A percentile compares a stretch with the other conserved stretches of the same genome.
phyloP scores from a whole-genome alignment of 305 asterid genomes.

The Fraxinus floribunda region DNA sequence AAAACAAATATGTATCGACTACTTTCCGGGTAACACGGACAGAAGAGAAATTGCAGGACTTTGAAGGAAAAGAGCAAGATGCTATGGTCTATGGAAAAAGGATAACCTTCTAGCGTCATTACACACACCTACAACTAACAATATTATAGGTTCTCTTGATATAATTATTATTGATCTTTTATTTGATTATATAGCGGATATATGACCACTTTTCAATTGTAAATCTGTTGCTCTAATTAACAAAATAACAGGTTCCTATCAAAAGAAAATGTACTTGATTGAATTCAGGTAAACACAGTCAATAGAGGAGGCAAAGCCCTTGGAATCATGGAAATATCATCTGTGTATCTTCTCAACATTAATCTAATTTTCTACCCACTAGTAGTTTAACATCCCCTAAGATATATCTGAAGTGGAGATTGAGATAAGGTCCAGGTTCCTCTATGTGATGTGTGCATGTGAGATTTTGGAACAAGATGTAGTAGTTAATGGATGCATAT shows the following conservation, averaged over 20 bases:
- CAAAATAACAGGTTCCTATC: background rate
- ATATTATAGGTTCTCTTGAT: background rate
- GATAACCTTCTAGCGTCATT: background rate
- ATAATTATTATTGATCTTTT: background rate
- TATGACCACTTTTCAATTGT: background rate
- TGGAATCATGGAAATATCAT: background rate
- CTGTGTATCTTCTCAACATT: background rate
- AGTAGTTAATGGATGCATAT: constrained; percentile 1
- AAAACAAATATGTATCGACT: background rate
- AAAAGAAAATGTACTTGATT: background rate
- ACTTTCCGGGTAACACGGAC: background rate
- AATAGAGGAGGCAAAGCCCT: background rate
- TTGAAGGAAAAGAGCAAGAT: background rate
- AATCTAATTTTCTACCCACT: background rate
- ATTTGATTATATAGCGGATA: background rate
- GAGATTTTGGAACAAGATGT: constrained; percentile 17
- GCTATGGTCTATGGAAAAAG: background rate
- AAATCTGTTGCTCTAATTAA: background rate
- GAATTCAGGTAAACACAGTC: background rate
- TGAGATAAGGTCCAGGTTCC: constrained; percentile 1
- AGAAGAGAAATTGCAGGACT: background rate
- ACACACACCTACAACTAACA: background rate
- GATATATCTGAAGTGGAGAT: background rate
- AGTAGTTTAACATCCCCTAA: background rate
- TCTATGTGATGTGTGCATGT: background rate